Evolutionary conservation across 2,329 filamentous ascomycete species (phyloP).

Genomic region (Microsporum audouinii): DNA sequence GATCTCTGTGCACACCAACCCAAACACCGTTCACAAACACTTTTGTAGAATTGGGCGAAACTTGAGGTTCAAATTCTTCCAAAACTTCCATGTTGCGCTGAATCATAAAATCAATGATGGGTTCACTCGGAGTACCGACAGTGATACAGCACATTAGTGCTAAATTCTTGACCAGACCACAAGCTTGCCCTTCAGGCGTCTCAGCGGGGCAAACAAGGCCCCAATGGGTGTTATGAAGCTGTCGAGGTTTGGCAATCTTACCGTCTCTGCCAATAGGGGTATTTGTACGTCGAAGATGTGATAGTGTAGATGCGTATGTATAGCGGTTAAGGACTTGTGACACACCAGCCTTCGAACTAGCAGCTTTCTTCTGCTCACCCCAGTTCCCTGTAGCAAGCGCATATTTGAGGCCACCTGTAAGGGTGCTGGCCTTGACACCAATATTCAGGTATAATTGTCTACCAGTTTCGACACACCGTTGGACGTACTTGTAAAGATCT

Average conservation of each 20-base stretch:
- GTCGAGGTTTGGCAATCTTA: slow-evolving; percentile 93
- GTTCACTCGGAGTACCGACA: slow-evolving; percentile 80
- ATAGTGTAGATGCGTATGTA: slow-evolving; percentile 91
- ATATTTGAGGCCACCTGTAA: slow-evolving; percentile 92
- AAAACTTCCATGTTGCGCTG: slow-evolving; percentile 91
- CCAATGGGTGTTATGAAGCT: slow-evolving; percentile 98
- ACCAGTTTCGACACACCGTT: slow-evolving; percentile 80
- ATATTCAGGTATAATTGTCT: slow-evolving; percentile 82
- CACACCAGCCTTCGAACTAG: slow-evolving; percentile 87
- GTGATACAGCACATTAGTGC: slow-evolving; percentile 98
- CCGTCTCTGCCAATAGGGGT: slow-evolving; percentile 96
- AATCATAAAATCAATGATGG: slow-evolving; percentile 91
- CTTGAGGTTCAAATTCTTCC: slow-evolving; percentile 80
- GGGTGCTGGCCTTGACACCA: slow-evolving; percentile 78
- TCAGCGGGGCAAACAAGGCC: slow-evolving; percentile 93
- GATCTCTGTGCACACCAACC: slow-evolving; percentile 90
- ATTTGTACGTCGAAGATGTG: slow-evolving; percentile 92
- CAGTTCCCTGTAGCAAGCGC: slow-evolving; percentile 96
- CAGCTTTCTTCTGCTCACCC: slow-evolving; percentile 98
- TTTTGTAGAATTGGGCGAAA: slow-evolving; percentile 87
- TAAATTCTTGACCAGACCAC: slow-evolving; percentile 94
- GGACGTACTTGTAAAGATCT: slow-evolving; percentile 82
- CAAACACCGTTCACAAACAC: slow-evolving; percentile 97
- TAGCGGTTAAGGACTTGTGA: slow-evolving; percentile 97
- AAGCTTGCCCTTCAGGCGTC: slow-evolving; percentile 95